Conservation (phyloP, 2,329 filamentous ascomycete species). For the Phoma herbarum region DNA sequence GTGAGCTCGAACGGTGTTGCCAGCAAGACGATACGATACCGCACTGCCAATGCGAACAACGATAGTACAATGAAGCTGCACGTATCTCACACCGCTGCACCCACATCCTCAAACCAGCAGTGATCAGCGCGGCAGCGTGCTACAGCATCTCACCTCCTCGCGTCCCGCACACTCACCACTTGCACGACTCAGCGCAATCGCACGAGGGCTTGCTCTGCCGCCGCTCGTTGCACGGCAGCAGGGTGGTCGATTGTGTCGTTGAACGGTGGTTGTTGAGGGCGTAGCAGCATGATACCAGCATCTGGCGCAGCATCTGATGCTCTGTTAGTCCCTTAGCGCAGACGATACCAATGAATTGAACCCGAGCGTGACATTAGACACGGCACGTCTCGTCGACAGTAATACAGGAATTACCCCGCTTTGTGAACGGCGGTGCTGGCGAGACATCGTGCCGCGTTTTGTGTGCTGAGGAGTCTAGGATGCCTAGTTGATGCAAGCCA, state of each 20-base stretch:
- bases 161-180: not conserved
- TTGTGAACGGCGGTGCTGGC: slow-evolving; percentile 6
- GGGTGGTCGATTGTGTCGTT: slow-evolving; percentile 8
- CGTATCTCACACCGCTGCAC: slow-evolving; percentile 19
- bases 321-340: slow-evolving; percentile 20
- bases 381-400: slow-evolving; percentile 10
- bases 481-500: too few relatives aligned
- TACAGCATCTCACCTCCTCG: slow-evolving; percentile 16
- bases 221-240: slow-evolving; percentile 16
- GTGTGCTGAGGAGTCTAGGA: not conserved
- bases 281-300: too few relatives aligned
- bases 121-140: slow-evolving; percentile 15
- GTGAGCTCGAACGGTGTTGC: not conserved
- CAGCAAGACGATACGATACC: not conserved
- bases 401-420: slow-evolving; percentile 22
- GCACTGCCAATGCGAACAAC: not conserved
- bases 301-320: slow-evolving; percentile 15
- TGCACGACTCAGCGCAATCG: slow-evolving; percentile 11
- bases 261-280: slow-evolving; percentile 13
- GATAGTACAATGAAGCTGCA: too few relatives aligned
- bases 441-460: slow-evolving; percentile 2
- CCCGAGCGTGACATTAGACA: slow-evolving; percentile 18
- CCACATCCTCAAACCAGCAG: not conserved
- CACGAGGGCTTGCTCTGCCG: slow-evolving; percentile 9
- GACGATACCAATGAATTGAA: slow-evolving; percentile 1